Percentiles rank a stretch among this genome's conserved stretches.
These are phyloP conservation scores for Globisporangium paroecandrum DNA, from an alignment of 352 stramenopile species.

Conservation along the genomic window DNA sequence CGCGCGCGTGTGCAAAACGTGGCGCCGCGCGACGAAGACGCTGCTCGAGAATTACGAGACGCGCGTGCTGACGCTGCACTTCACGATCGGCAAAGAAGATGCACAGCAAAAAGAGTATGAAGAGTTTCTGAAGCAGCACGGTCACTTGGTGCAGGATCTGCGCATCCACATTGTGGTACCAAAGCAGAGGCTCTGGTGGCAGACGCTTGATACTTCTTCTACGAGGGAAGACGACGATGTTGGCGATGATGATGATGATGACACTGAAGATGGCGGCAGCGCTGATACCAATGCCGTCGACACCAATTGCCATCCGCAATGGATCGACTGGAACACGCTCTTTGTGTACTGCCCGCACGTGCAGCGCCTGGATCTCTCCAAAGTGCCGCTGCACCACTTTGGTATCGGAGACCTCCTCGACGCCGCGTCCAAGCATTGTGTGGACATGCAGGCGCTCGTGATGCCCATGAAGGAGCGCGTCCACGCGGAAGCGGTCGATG, in stretches of 20 bases:
- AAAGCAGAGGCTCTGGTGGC: conserved; percentile 36
- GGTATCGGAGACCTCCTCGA: conserved; percentile 37
- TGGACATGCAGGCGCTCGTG: conserved; percentile 33
- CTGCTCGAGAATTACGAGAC: conserved; percentile 20
- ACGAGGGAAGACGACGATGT: conserved; percentile 5
- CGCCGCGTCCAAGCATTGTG: conserved; percentile 27
- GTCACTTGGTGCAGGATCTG: conserved; percentile 26
- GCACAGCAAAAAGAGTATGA: conserved; percentile 21
- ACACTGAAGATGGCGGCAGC: not conserved
- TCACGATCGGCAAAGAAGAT: conserved; percentile 27
- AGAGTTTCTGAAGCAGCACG: conserved; percentile 16
- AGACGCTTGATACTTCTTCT: conserved; percentile 6
- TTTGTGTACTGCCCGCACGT: conserved; percentile 35
- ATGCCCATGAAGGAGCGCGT: conserved; percentile 30
- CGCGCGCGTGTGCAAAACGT: conserved; percentile 28
- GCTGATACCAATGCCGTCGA: not conserved
- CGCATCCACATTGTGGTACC: conserved; percentile 24
- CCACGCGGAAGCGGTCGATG: conserved; percentile 30
- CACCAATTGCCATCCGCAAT: conserved; percentile 21
- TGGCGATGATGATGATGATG: not conserved
- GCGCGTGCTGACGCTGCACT: conserved; percentile 25
- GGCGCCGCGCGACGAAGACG: conserved; percentile 20
- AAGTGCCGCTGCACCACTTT: conserved; percentile 39
- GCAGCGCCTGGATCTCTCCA: conserved; percentile 36
- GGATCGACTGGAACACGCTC: conserved; percentile 40